Evolutionary conservation across 192 early-diverging fungal species (phyloP), one percentile per base, ranked within the genome.

Genomic region (Chytriomyces hyalinus): DNA sequence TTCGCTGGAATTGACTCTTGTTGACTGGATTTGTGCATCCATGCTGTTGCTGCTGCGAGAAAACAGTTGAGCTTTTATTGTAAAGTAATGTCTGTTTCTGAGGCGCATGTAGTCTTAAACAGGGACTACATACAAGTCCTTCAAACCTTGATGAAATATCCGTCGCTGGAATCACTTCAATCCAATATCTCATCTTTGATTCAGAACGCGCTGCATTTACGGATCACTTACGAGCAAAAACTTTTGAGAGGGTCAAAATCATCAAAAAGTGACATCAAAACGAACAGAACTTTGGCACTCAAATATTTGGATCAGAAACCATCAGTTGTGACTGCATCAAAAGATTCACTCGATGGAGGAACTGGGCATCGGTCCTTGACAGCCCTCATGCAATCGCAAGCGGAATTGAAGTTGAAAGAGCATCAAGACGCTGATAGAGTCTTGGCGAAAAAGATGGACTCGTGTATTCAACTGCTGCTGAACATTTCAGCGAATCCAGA

Each of bases 61-160:
- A 78, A 96, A 98, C 63, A 82, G 94, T 4, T 94, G 91, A 77
- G 85, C 88, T 3, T 73, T 98, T 17, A 97, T 98, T 79, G 91
- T 0, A 49, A 57, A 60, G 9, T 15, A 63, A 24, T 49, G 17
- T 53, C 47, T 9, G 7, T 20, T 62, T n/a, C n/a, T 57, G 51
- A 10, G 51, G 51, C 8, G 3, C 20, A 26, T 26, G 2, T 59
- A 87, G 86, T 85, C 5, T 10, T 87, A 3, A 76, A 68, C 3
- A 28, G 60, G 3, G 86, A 87, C 53, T 84, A 82, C 53, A 65
- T 81, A 6, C 46, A 17, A 15, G 76, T 79, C 22, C 59, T 87
- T 57, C 83, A 84, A 53, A 44, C 51, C 28, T 73, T 87, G 26
- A 87, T 87, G 86, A 82, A 80, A 49, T 84, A 67, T 59, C 78